Evolutionary conservation across 2,329 filamentous ascomycete species (phyloP).

Genomic region (Alternaria brassicae): DNA sequence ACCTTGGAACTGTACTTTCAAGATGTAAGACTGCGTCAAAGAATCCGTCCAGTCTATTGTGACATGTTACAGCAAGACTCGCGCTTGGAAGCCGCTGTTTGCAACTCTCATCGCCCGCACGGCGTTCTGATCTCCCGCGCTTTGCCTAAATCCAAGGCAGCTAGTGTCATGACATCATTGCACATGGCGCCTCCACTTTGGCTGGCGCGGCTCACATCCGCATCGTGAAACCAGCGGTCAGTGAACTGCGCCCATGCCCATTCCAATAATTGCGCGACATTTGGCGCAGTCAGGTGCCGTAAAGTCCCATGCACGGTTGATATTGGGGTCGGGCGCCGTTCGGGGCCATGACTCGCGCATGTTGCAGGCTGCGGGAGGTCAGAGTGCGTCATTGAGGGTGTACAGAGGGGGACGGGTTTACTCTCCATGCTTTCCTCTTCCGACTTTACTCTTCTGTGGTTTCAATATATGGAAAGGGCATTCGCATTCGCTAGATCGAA

Average conservation of each 20-base stretch:
- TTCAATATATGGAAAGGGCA: not conserved
- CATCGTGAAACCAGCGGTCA: conserved; percentile 27
- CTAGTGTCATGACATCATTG: conserved; percentile 16
- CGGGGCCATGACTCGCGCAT: conserved; percentile 15
- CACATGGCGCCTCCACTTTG: conserved; percentile 4
- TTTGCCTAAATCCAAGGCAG: not conserved
- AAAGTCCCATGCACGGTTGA: conserved; percentile 20
- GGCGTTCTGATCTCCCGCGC: conserved; percentile 2
- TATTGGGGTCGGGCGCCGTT: conserved; percentile 13
- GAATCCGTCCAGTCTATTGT: not conserved
- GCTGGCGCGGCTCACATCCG: conserved; percentile 11
- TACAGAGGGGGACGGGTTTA: conserved; percentile 8
- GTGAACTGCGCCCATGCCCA: conserved; percentile 14
- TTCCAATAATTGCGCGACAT: conserved; percentile 20
- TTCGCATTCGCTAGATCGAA: not conserved
- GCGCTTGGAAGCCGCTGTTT: not conserved
- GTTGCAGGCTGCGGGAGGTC: conserved; percentile 6
- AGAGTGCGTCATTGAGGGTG: conserved; percentile 29
- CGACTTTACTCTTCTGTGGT: not conserved
- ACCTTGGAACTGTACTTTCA: not conserved
- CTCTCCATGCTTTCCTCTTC: conserved; percentile 6
- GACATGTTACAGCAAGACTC: not conserved
- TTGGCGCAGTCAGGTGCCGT: conserved; percentile 27
- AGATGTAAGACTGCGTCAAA: not conserved
- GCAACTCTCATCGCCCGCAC: not conserved